Base-by-base conservation (phyloP, 2,329 filamentous ascomycete species). In the Beauveria australis region DNA sequence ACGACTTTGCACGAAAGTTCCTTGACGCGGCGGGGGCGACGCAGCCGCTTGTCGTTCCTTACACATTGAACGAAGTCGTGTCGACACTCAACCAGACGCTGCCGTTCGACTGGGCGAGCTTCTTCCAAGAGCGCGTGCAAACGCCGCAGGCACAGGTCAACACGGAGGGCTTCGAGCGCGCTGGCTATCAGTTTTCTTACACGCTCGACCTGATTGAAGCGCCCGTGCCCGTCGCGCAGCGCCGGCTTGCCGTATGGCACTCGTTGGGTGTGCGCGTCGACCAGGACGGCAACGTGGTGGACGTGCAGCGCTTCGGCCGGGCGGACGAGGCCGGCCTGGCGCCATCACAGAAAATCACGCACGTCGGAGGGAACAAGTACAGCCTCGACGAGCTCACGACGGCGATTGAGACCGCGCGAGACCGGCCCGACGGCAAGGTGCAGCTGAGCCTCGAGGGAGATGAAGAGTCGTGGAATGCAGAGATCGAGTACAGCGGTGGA, bases 321-420 rank as follows among this genome's bases (percentile, higher is more conserved):
- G 58, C 58, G 14, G 61, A 61, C 43, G 18, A 40, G 28, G 61
- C 61, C 41, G 56, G 60, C 3, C 24, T 63, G 22, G 58, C 52
- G n/a, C 61, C 61, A 2, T 24, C 46, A n/a, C 58, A 61, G 48
- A 58, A 26, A 8, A 61, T 63, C 12, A 48, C 48, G 18, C 30
- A 41, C 12, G 49, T 63, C 41, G 43, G 41, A 12, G 61, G 48
- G 24, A 19, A 43, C 19, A 12, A 41, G 46, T 61, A 49, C 37
- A 56, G 53, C 28, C 24, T 61, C 22, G 49, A 61, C 9, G 30
- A n/a, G 40, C 41, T 61, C 6, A 33, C 59, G 19, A 22, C 30
- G 16, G 46, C 54, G 14, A 53, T 53, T 47, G 26, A 18, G 19
- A 10, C 47, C 79, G 84, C 46, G 60, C 79, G 37, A 26, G 37